Conservation (phyloP, 2,329 filamentous ascomycete species). For the Cladophialophora yegresii region DNA sequence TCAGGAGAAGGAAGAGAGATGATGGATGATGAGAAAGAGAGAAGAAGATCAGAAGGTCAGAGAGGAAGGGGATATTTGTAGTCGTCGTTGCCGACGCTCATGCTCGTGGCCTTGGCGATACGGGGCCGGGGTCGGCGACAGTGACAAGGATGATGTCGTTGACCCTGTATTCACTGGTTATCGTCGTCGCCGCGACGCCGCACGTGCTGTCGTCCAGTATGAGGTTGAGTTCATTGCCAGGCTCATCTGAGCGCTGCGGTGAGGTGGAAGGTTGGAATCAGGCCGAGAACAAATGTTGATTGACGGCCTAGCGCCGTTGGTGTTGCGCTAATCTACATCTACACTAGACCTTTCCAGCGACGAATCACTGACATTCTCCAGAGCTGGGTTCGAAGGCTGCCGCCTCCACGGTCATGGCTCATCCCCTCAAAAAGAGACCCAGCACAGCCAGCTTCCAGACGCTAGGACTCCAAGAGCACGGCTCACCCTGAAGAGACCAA, state of each 20-base stretch:
- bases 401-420: not conserved
- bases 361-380: not conserved
- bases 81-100: not conserved
- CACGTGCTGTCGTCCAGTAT: not conserved
- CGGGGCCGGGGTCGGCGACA: not conserved
- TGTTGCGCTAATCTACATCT: not conserved
- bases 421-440: not conserved
- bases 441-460: not conserved
- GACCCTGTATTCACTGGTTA: not conserved
- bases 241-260: slow-evolving; percentile 2
- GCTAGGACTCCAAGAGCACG: too few relatives aligned
- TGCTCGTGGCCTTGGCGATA: not conserved
- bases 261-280: not conserved
- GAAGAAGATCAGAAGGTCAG: not conserved
- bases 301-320: not conserved
- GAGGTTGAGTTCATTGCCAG: not conserved
- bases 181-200: not conserved
- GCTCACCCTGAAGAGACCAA: too few relatives aligned
- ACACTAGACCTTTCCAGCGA: not conserved
- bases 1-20: not conserved
- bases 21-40: slow-evolving; percentile 2
- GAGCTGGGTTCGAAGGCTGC: not conserved
- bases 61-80: slow-evolving; percentile 12
- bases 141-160: not conserved
- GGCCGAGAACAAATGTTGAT: not conserved